Conservation (phyloP, 345 rosid genomes). For the thale cress (Arabidopsis thaliana) region TAIR10.1 NC_003076.8:9677501-9678000, state of each 20-base stretch:
- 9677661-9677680: conserved; percentile 46
- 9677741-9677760: conserved; percentile 19
- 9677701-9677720: conserved; percentile 52
- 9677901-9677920: conserved; percentile 9
- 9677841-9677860: conserved; percentile 58
- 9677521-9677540: conserved; percentile 35
- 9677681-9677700: conserved; percentile 32
- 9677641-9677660: conserved; percentile 70
- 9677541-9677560: neutral
- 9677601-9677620: conserved; percentile 78
- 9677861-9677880: conserved; percentile 59
- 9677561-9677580: conserved; percentile 4
- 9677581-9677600: conserved; percentile 46
- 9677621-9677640: conserved; percentile 73
- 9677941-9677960: conserved; percentile 69
- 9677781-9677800: neutral
- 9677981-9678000: conserved; percentile 75
- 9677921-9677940: conserved; percentile 16
- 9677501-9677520: conserved; percentile 78
- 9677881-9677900: conserved; percentile 51
- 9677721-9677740: conserved; percentile 35
- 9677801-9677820: conserved; percentile 60
- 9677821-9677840: conserved; percentile 86
- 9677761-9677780: conserved; percentile 1
- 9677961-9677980: conserved; percentile 77